Conservation (phyloP, 108 stramenopile genomes). For the Bacterosira constricta region DNA sequence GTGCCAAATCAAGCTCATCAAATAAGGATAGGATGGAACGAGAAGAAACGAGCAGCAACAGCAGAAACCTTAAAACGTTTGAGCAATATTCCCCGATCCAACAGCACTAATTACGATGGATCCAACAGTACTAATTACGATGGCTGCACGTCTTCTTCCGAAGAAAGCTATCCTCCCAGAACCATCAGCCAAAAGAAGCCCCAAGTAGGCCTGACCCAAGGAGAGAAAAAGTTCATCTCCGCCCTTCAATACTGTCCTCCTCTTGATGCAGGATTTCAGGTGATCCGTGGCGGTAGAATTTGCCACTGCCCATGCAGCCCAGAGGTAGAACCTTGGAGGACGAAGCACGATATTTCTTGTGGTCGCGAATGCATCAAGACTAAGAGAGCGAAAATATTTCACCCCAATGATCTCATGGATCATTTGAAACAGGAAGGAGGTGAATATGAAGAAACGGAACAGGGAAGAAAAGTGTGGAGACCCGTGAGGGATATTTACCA, state of each 20-base stretch:
- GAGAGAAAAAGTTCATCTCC: not conserved
- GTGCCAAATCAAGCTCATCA: constrained; percentile 1
- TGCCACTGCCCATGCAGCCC: constrained; percentile 5
- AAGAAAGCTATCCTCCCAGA: not conserved
- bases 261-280: not conserved
- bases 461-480: not conserved
- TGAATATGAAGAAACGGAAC: not conserved
- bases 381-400: not conserved
- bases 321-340: not conserved
- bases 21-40: not conserved
- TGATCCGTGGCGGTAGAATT: not conserved
- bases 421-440: constrained; percentile 15
- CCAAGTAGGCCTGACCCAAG: not conserved
- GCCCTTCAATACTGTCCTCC: not conserved
- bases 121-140: not conserved
- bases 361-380: no score
- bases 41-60: not conserved
- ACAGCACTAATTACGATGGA: not conserved
- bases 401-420: constrained; percentile 6
- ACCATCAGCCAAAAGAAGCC: not conserved
- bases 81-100: not conserved
- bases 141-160: no score
- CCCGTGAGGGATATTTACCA: not conserved
- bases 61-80: not conserved
- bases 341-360: not conserved